Evolutionary conservation across 495 filamentous ascomycete genomes (phyloP), one percentile per base, ranked within the genome.

Genomic region (Talaromyces liani): DNA sequence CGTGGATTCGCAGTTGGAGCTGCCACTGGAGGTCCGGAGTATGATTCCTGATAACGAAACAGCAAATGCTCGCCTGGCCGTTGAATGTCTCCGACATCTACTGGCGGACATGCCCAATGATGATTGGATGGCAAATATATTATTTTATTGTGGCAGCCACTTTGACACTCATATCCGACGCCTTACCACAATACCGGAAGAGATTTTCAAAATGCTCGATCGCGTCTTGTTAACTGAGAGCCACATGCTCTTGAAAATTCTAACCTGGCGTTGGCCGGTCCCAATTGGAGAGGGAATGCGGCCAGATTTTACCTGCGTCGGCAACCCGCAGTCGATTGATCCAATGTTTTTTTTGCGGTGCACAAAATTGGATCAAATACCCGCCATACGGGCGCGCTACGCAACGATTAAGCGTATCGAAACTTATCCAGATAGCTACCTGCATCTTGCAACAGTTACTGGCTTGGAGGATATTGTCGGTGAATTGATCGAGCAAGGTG

Each of bases 81-180:
- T 61, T 29, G 24, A 45, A 27, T 61, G 59, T 8, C 59, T 61
- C 2, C 34, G 25, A 6, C 59, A 61, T n/a, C 29, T 61, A 25
- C 10, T 61, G 22, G 18, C 41, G 10, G 59, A 61, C 24, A 27
- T 25, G 0, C 41, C 41, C 0, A 20, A 18, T 34, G 22, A 25
- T n/a, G 14, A 61, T n/a, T 61, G 6, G 12, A 20, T 29, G 24
- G 14, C 14, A 41, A 41, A 18, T 14, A 47, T 41, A 20, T 25
- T 61, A 29, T 12, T 12, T 27, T 61, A 61, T 27, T 45, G 34
- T 51, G 34, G 18, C 24, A 6, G 18, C n/a, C 6, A 61, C 33
- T 61, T 61, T 29, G 59, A 49, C 36, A 10, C n/a, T n/a, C 41
- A 61, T 49, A 49, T 61, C 22, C 34, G 41, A 47, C 16, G 25